A percentile compares a stretch with the other conserved stretches of the same genome.
Evolutionary conservation across 2,329 filamentous ascomycete genomes (phyloP).

Genomic region (Blastomyces gilchristii): DNA sequence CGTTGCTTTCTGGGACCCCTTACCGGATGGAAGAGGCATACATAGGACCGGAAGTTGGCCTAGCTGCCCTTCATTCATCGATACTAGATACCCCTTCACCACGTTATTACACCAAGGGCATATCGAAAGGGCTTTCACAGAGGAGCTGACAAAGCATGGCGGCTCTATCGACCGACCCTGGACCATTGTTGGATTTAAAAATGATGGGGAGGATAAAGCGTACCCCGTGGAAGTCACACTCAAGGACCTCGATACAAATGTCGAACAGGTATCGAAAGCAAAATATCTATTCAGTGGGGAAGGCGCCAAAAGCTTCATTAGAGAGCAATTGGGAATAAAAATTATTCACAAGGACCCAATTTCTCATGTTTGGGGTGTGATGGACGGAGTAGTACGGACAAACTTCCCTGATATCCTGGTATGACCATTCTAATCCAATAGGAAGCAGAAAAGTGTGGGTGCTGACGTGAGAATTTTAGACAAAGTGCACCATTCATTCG

Average conservation of each 20-base stretch:
- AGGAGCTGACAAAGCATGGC: constrained; percentile 51
- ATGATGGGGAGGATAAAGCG: constrained; percentile 56
- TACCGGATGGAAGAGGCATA: constrained; percentile 43
- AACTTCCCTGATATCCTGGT: constrained; percentile 72
- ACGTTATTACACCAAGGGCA: constrained; percentile 61
- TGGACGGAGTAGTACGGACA: constrained; percentile 62
- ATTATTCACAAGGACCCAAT: constrained; percentile 60
- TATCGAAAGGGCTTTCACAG: constrained; percentile 62
- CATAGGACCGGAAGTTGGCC: constrained; percentile 61
- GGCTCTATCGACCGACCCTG: constrained; percentile 49
- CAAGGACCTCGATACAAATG: constrained; percentile 34
- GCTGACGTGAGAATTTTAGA: constrained; percentile 9
- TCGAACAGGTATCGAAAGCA: constrained; percentile 43
- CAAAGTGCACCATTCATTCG: constrained; percentile 61
- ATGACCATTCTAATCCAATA: constrained; percentile 40
- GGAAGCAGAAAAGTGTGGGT: neutral
- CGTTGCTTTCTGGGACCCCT: constrained; percentile 56
- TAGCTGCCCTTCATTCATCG: constrained; percentile 73
- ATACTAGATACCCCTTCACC: constrained; percentile 57
- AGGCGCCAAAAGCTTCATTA: constrained; percentile 56
- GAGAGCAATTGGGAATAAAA: constrained; percentile 42
- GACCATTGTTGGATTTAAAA: constrained; percentile 52
- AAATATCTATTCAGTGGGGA: constrained; percentile 66
- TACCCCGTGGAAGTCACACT: constrained; percentile 53
- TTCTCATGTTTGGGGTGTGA: constrained; percentile 66